Base-by-base conservation (phyloP, 768 basidiomycete species). In the Cystofilobasidium macerans region DNA sequence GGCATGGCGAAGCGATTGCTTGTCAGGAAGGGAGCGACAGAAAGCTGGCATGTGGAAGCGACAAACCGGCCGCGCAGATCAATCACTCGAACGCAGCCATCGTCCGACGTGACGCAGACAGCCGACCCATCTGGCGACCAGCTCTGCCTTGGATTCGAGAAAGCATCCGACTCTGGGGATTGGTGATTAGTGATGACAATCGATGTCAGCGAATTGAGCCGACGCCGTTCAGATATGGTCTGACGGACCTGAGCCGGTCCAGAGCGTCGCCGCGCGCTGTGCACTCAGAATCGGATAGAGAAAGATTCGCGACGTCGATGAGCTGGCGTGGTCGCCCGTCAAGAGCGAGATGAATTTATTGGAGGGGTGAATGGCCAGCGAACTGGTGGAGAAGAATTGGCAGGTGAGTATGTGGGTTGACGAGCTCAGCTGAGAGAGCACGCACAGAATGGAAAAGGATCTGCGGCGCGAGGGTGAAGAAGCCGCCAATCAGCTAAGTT, bases 81-180 rank as follows among this genome's bases (percentile, higher is more conserved):
- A 7, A 74, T 64, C 26, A 75, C 33, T 16, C 72, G 69, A 0
- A 75, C 57, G 24, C 71, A 28, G 47, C 74, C 74, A 60, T 75
- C 74, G 28, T 74, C 73, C 40, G 70, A 71, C 47, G 71, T 72
- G 58, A 75, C 73, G 22, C 70, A 70, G 16, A 69, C 69, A 14
- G 53, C 67, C 1, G 54, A 28, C 3, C 74, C 74, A 30, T 69
- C 66, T 0, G 68, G 65, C 3, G 69, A 64, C 73, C 73, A 75
- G 2, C 57, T 43, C 67, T 73, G 71, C 2, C 74, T 69, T 0
- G 72, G 73, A 33, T 62, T 69, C 13, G 68, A 71, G 65, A 67
- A 74, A 18, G 69, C 69, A 18, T 65, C 67, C 35, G 72, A 71
- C 8, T 62, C 64, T 18, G 73, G 64, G 18, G 42, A 38, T 4